Percentiles rank a stretch among this genome's conserved stretches.
Evolutionary conservation across 805 yeast species (phyloP).

Genomic region (Candida parachauliodes): DNA sequence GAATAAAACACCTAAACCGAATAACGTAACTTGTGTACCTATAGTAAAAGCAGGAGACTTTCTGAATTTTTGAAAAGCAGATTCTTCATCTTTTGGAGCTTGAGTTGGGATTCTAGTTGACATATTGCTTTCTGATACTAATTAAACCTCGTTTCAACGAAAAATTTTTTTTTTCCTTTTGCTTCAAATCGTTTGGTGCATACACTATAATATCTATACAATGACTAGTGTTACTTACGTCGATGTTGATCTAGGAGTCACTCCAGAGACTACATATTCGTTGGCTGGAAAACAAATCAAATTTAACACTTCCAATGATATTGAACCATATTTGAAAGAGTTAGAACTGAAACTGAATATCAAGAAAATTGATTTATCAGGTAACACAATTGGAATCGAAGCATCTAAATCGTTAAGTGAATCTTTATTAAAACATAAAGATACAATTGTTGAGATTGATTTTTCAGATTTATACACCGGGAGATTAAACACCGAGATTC

Average conservation of each 20-base stretch:
- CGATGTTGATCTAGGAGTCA: constrained; percentile 32
- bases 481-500: constrained; percentile 91
- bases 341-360: constrained; percentile 37
- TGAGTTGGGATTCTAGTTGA: constrained; percentile 20
- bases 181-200: constrained; percentile 4
- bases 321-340: constrained; percentile 63
- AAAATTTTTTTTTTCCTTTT: constrained; percentile 4
- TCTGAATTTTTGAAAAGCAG: constrained; percentile 49
- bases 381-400: constrained; percentile 91
- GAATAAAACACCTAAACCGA: constrained; percentile 69
- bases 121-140: constrained; percentile 16
- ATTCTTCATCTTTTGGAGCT: constrained; percentile 22
- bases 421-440: constrained; percentile 41
- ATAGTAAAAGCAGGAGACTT: constrained; percentile 65
- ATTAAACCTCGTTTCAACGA: constrained; percentile 1
- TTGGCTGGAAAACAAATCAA: constrained; percentile 74
- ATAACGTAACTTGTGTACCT: constrained; percentile 58
- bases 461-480: constrained; percentile 95
- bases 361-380: constrained; percentile 73
- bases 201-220: constrained; percentile 3
- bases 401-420: constrained; percentile 74
- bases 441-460: constrained; percentile 62
- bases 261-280: constrained; percentile 46
- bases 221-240: constrained; percentile 18
- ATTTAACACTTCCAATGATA: constrained; percentile 68